Percentiles rank a stretch among this genome's conserved stretches.
Evolutionary conservation across 345 rosid species (phyloP).

Genomic region (Boechera stricta): DNA sequence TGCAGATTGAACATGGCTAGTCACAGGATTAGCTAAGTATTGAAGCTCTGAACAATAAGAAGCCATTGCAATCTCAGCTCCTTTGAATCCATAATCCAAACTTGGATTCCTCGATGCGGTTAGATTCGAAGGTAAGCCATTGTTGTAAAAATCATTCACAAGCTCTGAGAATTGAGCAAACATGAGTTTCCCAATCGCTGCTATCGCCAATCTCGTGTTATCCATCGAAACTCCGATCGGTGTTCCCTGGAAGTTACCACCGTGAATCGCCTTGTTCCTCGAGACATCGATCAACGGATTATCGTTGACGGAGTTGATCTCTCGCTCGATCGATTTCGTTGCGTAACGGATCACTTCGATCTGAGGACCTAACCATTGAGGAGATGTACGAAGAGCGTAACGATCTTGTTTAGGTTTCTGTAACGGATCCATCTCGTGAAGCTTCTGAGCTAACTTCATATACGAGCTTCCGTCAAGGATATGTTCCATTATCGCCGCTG

Average conservation of each 20-base stretch:
- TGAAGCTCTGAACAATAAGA: conserved; percentile 82
- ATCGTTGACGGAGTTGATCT: conserved; percentile 82
- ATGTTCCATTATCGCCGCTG: conserved; percentile 82
- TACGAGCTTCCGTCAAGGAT: conserved; percentile 70
- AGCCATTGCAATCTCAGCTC: conserved; percentile 89
- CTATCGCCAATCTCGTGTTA: conserved; percentile 69
- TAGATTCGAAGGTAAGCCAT: conserved; percentile 75
- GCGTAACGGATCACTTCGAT: conserved; percentile 72
- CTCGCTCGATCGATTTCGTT: conserved; percentile 73
- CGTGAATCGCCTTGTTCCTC: conserved; percentile 70
- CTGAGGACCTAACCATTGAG: conserved; percentile 86
- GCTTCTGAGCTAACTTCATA: conserved; percentile 61
- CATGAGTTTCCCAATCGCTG: conserved; percentile 77
- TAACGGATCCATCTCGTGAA: conserved; percentile 71
- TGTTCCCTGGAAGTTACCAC: conserved; percentile 88
- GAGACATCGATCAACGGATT: conserved; percentile 80
- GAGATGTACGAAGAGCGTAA: conserved; percentile 77
- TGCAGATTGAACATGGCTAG: conserved; percentile 76
- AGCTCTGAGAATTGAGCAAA: conserved; percentile 82
- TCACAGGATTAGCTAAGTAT: conserved; percentile 74
- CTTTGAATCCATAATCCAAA: conserved; percentile 79
- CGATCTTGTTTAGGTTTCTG: conserved; percentile 77
- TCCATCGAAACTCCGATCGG: conserved; percentile 92
- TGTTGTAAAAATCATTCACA: conserved; percentile 81
- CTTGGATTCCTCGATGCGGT: conserved; percentile 68